phyloP scores from a whole-genome alignment of 352 stramenopile species.

The Globisporangium alternatum region DNA sequence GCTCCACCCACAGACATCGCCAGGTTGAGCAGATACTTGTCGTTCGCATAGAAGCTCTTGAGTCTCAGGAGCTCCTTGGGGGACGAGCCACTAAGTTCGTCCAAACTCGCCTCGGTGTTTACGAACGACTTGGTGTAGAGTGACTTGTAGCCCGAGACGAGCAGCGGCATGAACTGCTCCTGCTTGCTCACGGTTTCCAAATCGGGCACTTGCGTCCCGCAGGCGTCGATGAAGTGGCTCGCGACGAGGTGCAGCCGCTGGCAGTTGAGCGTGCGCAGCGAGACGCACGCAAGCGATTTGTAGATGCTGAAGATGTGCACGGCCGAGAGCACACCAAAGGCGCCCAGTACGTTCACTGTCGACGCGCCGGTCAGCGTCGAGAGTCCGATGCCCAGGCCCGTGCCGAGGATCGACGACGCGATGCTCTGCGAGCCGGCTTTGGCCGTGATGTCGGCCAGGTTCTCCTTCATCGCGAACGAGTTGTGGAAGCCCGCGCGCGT shows the following conservation, averaged over 20 bases:
- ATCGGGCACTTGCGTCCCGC: conserved; percentile 18
- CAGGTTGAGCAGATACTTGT: conserved; percentile 64
- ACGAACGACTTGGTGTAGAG: conserved; percentile 48
- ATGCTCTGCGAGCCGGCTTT: conserved; percentile 95
- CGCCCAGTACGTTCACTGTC: conserved; percentile 43
- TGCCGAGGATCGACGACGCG: conserved; percentile 86
- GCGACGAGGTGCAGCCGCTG: conserved; percentile 59
- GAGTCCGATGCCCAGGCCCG: conserved; percentile 58
- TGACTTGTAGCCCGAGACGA: conserved; percentile 49
- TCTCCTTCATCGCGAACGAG: conserved; percentile 85
- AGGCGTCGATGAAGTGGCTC: conserved; percentile 36
- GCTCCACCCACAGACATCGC: conserved; percentile 14
- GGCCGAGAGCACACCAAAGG: conserved; percentile 47
- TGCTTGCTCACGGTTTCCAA: conserved; percentile 34
- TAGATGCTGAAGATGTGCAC: conserved; percentile 63
- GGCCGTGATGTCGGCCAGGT: conserved; percentile 96
- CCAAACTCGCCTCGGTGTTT: conserved; percentile 43
- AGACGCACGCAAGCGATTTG: conserved; percentile 52
- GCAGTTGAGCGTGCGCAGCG: conserved; percentile 65
- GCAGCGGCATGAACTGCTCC: conserved; percentile 56
- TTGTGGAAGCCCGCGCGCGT: conserved; percentile 94
- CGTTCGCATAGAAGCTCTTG: conserved; percentile 38
- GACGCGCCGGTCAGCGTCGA: conserved; percentile 55
- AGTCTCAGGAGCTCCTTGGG: conserved; percentile 38
- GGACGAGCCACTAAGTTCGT: conserved; percentile 34